Evolutionary conservation across 306 rosid species (phyloP), one percentile per base, ranked within the genome.

Genomic region (Acacia crassicarpa): DNA sequence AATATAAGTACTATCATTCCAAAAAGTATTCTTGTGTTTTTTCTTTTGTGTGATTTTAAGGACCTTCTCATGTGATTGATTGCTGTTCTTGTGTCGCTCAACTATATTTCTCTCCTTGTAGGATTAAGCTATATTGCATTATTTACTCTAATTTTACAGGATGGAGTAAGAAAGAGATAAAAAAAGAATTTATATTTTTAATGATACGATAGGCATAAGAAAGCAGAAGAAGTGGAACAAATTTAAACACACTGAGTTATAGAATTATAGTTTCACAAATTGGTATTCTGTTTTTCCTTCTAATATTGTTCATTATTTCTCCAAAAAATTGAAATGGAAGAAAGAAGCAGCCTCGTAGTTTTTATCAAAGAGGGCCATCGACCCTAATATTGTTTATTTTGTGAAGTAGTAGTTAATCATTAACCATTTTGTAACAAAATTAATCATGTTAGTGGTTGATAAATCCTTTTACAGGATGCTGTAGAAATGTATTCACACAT

Each of bases 31-130:
- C 9, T 75, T 33, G 5, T 67, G 43, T 68, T 68, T 25, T 75
- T 33, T 56, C 10, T 10, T 27, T 19, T 53, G 5, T 51, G n/a
- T 35, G 33, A 33, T 74, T 20, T 32, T 44, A 15, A 33, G 46
- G 35, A 76, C 43, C 8, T 76, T 53, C 66, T 54, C 78, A 33
- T 74, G 46, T 74, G 80, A 63, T 51, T 75, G 79, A 71, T 63
- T 25, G 33, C 32, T 41, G 23, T 19, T 19, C 22, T 1, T 32
- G 20, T 9, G 23, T 76, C 8, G 4, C 20, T 6, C 44, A 22
- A 23, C 5, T 53, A 53, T 23, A 16, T 71, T 43, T 70, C n/a
- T 15, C 12, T 22, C 22, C 75, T 23, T 20, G 33, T 45, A 0
- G 19, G 76, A 33, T 19, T 15, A 25, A 3, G 45, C 51, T 49